Conservation (phyloP, 805 yeast species). For the Kodamaea hsintzibuensis region DNA sequence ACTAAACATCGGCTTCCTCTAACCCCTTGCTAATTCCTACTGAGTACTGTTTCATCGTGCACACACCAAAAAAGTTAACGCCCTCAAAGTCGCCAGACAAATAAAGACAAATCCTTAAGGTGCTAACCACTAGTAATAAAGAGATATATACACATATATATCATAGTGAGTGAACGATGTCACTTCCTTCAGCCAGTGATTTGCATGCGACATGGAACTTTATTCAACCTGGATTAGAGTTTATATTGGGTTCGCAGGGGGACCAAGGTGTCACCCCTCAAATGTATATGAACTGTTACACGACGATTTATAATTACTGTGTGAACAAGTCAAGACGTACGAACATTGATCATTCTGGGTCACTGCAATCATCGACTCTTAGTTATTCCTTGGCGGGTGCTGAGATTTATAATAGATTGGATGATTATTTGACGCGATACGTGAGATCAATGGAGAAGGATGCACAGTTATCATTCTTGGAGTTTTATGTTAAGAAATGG, state of each 20-base stretch:
- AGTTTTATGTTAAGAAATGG: conserved; percentile 87
- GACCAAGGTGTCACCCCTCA: conserved; percentile 63
- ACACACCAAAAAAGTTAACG: conserved; percentile 1
- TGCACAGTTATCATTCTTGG: conserved; percentile 67
- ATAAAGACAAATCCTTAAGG: conserved; percentile 1
- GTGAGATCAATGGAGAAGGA: conserved; percentile 48
- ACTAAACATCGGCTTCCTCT: too few relatives aligned
- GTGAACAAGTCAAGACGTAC: conserved; percentile 65
- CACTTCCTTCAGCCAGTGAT: conserved; percentile 59
- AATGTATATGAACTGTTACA: conserved; percentile 87
- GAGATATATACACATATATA: not conserved
- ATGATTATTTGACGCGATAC: conserved; percentile 63
- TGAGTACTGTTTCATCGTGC: not conserved
- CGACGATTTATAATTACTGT: conserved; percentile 91
- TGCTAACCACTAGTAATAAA: not conserved
- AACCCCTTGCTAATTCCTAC: too few relatives aligned
- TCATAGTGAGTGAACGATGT: conserved; percentile 6
- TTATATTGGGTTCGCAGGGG: conserved; percentile 68
- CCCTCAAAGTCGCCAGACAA: not conserved
- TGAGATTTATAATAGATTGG: conserved; percentile 77
- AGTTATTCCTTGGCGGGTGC: conserved; percentile 74
- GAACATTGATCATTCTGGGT: conserved; percentile 16
- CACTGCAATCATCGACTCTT: conserved; percentile 16
- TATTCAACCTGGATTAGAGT: conserved; percentile 73
- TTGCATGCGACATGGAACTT: conserved; percentile 72